phyloP scores from a whole-genome alignment of 2,329 filamentous ascomycete species.

The Capronia epimyces region DNA sequence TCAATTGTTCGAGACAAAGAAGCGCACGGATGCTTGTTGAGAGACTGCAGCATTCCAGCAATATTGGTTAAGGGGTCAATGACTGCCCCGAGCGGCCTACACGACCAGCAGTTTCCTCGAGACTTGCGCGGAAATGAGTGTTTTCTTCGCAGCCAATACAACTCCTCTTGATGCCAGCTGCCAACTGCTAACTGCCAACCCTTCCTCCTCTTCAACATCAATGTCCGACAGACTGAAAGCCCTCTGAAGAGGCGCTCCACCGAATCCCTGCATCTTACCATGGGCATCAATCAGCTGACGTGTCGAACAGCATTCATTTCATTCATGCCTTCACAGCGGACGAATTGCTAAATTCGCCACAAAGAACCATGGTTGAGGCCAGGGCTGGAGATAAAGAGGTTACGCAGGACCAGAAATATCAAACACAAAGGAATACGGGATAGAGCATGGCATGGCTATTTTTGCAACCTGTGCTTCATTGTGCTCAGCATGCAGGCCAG shows the following conservation, averaged over 20 bases:
- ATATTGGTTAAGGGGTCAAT: background rate
- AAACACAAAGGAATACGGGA: background rate
- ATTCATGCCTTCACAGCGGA: too few species aligned
- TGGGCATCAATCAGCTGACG: background rate
- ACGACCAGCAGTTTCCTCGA: too few species aligned
- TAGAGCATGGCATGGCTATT: background rate
- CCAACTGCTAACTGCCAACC: too few species aligned
- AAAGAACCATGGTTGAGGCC: background rate
- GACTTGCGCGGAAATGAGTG: background rate
- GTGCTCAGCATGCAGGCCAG: background rate
- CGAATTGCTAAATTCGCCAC: background rate
- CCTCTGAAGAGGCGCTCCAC: too few species aligned
- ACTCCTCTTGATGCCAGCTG: too few species aligned
- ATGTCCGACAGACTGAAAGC: too few species aligned
- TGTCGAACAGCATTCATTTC: background rate
- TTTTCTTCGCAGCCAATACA: background rate
- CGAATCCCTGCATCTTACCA: background rate
- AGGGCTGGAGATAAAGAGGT: background rate
- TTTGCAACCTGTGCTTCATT: background rate
- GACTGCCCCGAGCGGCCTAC: too few species aligned
- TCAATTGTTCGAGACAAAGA: background rate
- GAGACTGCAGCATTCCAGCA: background rate
- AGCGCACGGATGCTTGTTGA: constrained; percentile 4
- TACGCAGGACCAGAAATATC: background rate
- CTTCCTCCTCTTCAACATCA: too few species aligned